Conservation (phyloP, 805 yeast species). For the Nakazawaea anatomiae region DNA sequence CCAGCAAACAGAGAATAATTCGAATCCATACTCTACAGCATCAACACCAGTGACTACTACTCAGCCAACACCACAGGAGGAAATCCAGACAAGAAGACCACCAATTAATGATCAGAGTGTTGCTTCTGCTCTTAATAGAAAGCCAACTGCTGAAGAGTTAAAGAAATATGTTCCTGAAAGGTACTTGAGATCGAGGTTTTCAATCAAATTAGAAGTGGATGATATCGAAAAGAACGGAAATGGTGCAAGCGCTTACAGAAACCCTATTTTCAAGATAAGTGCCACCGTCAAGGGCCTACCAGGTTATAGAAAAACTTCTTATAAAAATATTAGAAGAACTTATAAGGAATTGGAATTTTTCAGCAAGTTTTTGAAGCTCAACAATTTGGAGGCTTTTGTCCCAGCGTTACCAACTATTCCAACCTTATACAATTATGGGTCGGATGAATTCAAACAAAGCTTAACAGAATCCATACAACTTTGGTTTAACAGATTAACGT, state of each 20-base stretch:
- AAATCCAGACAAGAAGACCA: not conserved
- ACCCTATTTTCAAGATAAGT: conserved; percentile 76
- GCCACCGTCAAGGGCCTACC: conserved; percentile 55
- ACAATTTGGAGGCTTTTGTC: conserved; percentile 88
- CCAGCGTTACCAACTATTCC: conserved; percentile 77
- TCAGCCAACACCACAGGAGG: conserved; percentile 3
- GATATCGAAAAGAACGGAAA: conserved; percentile 64
- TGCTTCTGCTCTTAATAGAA: conserved; percentile 14
- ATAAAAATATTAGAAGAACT: conserved; percentile 75
- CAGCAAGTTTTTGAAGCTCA: conserved; percentile 69
- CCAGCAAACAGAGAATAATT: conserved; percentile 1
- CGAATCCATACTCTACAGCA: not conserved
- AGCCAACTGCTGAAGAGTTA: conserved; percentile 34
- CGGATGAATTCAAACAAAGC: conserved; percentile 68
- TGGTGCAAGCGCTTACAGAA: conserved; percentile 50
- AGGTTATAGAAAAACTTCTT: conserved; percentile 62
- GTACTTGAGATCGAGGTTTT: conserved; percentile 30
- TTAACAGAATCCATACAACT: conserved; percentile 59
- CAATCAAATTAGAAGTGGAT: conserved; percentile 48
- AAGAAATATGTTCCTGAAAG: conserved; percentile 46
- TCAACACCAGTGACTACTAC: not conserved
- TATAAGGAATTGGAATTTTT: conserved; percentile 71
- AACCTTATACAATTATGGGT: conserved; percentile 78
- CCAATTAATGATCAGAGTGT: conserved; percentile 7
- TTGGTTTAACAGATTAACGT: conserved; percentile 76